phyloP scores from a whole-genome alignment of 768 basidiomycete species.

The Rhodotorula taiwanensis region DNA sequence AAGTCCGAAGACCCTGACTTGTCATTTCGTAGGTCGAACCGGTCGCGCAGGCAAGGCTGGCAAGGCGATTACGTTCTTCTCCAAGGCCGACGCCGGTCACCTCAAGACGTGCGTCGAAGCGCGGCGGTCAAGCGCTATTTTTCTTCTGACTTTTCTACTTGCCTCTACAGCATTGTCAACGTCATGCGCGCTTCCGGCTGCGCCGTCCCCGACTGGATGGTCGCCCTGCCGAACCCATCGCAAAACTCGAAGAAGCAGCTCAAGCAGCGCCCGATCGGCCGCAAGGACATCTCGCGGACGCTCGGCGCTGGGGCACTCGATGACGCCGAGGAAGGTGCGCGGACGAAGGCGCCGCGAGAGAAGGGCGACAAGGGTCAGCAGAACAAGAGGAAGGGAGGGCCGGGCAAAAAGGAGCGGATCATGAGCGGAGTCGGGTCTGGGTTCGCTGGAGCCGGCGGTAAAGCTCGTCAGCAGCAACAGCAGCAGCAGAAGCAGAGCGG shows the following conservation, averaged over 20 bases:
- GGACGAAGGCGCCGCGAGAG: neutral
- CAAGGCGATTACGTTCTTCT: constrained; percentile 92
- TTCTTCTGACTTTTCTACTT: neutral
- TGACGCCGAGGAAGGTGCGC: constrained; percentile 15
- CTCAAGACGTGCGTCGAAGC: constrained; percentile 68
- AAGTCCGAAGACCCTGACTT: neutral
- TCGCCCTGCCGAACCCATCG: constrained; percentile 86
- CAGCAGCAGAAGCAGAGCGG: too few species aligned
- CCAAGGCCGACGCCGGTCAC: constrained; percentile 82
- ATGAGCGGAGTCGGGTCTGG: neutral
- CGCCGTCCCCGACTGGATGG: constrained; percentile 84
- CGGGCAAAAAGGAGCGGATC: constrained; percentile 12
- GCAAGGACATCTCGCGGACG: constrained; percentile 51
- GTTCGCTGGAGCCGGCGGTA: neutral
- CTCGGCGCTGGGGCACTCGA: constrained; percentile 18
- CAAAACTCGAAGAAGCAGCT: constrained; percentile 78
- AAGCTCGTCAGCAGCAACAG: too few species aligned
- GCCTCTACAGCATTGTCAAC: constrained; percentile 69
- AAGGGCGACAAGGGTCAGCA: neutral
- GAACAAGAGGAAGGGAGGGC: neutral
- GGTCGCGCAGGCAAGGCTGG: constrained; percentile 89
- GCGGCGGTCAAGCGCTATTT: too few species aligned
- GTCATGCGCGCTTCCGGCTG: constrained; percentile 90
- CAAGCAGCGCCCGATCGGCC: constrained; percentile 59
- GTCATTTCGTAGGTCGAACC: constrained; percentile 62